Percentiles rank a stretch among this genome's conserved stretches.
Evolutionary conservation across 2,329 filamentous ascomycete species (phyloP).

Genomic region (Triangularia verruculosa): DNA sequence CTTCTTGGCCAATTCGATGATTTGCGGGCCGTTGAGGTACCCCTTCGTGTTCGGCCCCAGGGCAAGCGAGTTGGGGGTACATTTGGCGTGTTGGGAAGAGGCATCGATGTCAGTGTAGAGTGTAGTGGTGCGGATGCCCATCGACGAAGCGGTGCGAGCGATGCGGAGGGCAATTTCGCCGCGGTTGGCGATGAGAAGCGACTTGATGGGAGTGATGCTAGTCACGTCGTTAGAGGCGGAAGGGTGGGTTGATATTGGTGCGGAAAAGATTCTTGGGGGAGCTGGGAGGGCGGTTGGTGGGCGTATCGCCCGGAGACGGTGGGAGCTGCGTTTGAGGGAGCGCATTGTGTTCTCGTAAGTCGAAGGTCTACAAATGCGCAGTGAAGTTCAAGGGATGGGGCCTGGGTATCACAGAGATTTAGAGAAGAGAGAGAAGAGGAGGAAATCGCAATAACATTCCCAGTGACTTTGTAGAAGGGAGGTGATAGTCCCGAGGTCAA

Average conservation of each 20-base stretch:
- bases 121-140: slow-evolving; percentile 90
- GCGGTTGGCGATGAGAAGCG: slow-evolving; percentile 92
- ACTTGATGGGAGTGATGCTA: slow-evolving; percentile 57
- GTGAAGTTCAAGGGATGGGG: background rate
- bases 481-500: slow-evolving; percentile 23
- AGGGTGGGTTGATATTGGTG: slow-evolving; percentile 32
- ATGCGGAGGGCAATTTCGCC: slow-evolving; percentile 96
- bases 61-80: slow-evolving; percentile 78
- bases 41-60: slow-evolving; percentile 58
- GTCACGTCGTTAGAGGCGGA: slow-evolving; percentile 34
- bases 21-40: slow-evolving; percentile 90
- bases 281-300: slow-evolving; percentile 25
- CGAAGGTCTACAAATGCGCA: background rate
- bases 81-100: slow-evolving; percentile 80
- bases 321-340: slow-evolving; percentile 51
- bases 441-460: slow-evolving; percentile 4
- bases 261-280: slow-evolving; percentile 31
- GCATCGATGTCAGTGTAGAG: slow-evolving; percentile 93
- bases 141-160: slow-evolving; percentile 77
- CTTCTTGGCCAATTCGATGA: slow-evolving; percentile 82
- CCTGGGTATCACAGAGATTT: background rate
- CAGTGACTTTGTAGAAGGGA: slow-evolving; percentile 15
- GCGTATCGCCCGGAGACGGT: slow-evolving; percentile 40
- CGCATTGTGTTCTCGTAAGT: slow-evolving; percentile 43
- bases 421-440: slow-evolving; percentile 1